Base-by-base conservation (phyloP, 2,329 filamentous ascomycete genomes). In the Coniochaeta sp. region DNA sequence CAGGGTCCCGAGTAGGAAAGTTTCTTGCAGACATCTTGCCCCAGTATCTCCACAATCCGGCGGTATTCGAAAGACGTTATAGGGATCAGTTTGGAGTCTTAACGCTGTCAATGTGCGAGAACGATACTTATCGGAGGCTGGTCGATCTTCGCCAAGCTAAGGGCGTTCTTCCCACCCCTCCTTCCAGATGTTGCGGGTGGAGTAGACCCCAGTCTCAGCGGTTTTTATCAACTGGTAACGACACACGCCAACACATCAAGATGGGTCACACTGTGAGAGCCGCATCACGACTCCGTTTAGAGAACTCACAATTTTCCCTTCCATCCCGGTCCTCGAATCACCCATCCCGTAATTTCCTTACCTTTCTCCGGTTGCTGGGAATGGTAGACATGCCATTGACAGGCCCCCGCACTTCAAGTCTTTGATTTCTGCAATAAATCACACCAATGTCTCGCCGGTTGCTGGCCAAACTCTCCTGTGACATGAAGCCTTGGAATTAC, bases 221-320 rank as follows among this genome's bases (percentile, higher is more conserved):
- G 75, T 77, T 82, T n/a, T 80, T 79, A 85, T 87, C 82, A 86
- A 93, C 88, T 93, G 90, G 90, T 84, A 84, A 86, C 81, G 82
- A 88, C 81, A 81, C 80, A 87, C 88, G 91, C 91, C 91, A 96
- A 82, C 91, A 89, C 91, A 96, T 92, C 90, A 90, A 80, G 78
- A 85, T 84, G 83, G 84, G 83, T 85, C 83, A 83, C 83, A 84
- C 82, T 81, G 76, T 81, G 80, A 86, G 83, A 86, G 84, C 84
- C 84, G 84, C 84, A 87, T 84, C 77, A 79, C 75, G 74, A 81
- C 81, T 78, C 84, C 81, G 80, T 83, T 79, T 83, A 74, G 71
- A 76, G 76, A 79, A 78, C 76, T 57, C 54, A 38, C 34, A 34
- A 58, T 58, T 58, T 58, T 58, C 24, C 78, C 70, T 67, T 73